Percentiles rank a stretch among this genome's conserved stretches.
phyloP scores from a whole-genome alignment of 1,139 yeast genomes.

The Yamadazyma oceani region DNA sequence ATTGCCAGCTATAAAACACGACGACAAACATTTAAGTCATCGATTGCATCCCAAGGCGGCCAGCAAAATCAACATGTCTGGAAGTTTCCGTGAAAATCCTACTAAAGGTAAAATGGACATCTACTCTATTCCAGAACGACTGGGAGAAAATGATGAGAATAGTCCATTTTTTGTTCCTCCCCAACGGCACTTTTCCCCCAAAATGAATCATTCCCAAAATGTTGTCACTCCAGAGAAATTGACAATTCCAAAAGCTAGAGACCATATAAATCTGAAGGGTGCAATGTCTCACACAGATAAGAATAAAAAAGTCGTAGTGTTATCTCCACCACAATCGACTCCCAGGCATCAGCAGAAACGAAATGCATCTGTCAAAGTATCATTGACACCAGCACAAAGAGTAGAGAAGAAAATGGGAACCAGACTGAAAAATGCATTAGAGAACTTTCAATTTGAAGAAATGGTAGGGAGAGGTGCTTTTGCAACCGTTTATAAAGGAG shows the following conservation, averaged over 20 bases:
- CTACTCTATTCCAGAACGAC: slow-evolving; percentile 15
- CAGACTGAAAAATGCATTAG: slow-evolving; percentile 44
- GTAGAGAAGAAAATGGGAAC: slow-evolving; percentile 43
- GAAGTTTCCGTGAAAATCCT: slow-evolving; percentile 2
- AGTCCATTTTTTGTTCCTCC: slow-evolving; percentile 4
- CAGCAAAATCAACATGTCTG: slow-evolving; percentile 2
- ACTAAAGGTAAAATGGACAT: slow-evolving; percentile 3
- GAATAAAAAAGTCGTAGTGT: neutral
- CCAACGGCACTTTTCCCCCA: no score
- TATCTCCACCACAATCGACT: slow-evolving; percentile 10
- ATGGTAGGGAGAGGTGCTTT: slow-evolving; percentile 95
- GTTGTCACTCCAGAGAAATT: slow-evolving; percentile 12
- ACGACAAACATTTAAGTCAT: slow-evolving; percentile 10
- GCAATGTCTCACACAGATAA: neutral
- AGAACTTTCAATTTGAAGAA: slow-evolving; percentile 57
- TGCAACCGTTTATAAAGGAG: slow-evolving; percentile 87
- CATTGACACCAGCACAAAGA: slow-evolving; percentile 56
- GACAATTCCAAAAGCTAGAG: slow-evolving; percentile 8
- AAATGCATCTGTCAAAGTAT: slow-evolving; percentile 40
- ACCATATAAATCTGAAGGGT: no score
- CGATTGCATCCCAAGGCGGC: neutral
- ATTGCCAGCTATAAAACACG: slow-evolving; percentile 18
- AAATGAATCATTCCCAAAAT: no score
- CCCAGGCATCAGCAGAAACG: slow-evolving; percentile 23
- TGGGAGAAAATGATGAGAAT: slow-evolving; percentile 13